Percentiles rank a stretch among this genome's conserved stretches.
phyloP scores from a whole-genome alignment of 306 rosid genomes.

The Ceratonia siliqua region DNA sequence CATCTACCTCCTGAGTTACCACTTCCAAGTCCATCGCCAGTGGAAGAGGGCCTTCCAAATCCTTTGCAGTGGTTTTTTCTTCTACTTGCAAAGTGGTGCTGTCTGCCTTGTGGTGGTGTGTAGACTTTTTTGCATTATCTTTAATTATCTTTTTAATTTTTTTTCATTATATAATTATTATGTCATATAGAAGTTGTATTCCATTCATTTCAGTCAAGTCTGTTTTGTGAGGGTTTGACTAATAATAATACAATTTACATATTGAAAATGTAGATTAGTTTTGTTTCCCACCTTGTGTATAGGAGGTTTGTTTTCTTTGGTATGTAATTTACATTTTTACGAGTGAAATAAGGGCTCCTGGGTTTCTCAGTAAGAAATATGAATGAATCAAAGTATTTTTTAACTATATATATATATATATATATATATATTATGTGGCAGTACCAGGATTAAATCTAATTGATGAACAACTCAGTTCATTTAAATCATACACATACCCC shows the following conservation, averaged over 20 bases:
- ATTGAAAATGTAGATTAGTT: conserved; percentile 17
- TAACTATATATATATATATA: too few species aligned
- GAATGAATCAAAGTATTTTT: background rate
- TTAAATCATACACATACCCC: too few species aligned
- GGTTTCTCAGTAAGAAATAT: background rate
- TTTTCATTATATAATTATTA: conserved; percentile 21
- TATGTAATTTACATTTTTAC: background rate
- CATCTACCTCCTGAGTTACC: conserved; percentile 84
- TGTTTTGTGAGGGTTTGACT: conserved; percentile 22
- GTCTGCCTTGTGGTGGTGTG: conserved; percentile 67
- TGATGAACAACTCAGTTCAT: too few species aligned
- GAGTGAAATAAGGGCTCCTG: background rate
- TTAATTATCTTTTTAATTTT: conserved; percentile 4
- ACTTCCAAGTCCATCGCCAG: conserved; percentile 51
- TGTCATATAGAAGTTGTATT: conserved; percentile 30
- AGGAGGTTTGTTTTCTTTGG: conserved; percentile 3
- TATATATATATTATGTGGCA: too few species aligned
- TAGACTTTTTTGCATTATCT: conserved; percentile 36
- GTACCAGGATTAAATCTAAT: too few species aligned
- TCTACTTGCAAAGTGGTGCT: conserved; percentile 64
- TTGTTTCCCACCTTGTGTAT: conserved; percentile 15
- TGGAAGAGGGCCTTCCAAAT: conserved; percentile 48
- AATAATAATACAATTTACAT: conserved; percentile 10
- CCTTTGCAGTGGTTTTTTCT: conserved; percentile 67
- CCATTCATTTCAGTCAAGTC: conserved; percentile 55